Evolutionary conservation across 75 land plant species (phyloP), one percentile per base, ranked within the genome.

Genomic region (Larix kaempferi): DNA sequence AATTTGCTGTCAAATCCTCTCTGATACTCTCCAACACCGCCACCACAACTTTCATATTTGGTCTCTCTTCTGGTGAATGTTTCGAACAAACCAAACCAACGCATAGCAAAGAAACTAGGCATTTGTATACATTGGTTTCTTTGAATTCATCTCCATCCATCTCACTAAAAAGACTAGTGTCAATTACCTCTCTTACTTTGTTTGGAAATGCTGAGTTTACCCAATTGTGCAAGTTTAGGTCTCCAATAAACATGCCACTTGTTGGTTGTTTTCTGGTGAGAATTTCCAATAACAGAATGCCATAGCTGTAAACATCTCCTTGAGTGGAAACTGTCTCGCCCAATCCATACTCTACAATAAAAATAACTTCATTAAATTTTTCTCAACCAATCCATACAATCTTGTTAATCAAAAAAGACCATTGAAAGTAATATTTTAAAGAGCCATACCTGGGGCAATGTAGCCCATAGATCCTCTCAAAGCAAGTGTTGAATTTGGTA

Each of bases 401-500:
- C 6, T 19, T 19, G n/a, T 60, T 60, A 60, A 60, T 21, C n/a
- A 60, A 2, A 21, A 60, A 60, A 60, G 8, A 60, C 62, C 3
- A 60, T 7, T 21, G 23, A 7, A 60, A 23, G 7, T 21, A 60
- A 21, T 21, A 23, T 60, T 21, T 19, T 22, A 54, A 22, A 29
- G 12, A 10, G 17, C n/a, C 83, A n/a, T 87, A 95, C 98, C 95
- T 16, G 93, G 98, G 77, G 98, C 91, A 71, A 95, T 95, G 61
- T 95, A 95, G 3, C 95, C 98, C 59, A 92, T 52, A 4, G 95
- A 89, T 3, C 91, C 91, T 27, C 82, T 80, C 49, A 92, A 35
- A 49, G 88, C 59, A n/a, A 88, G 88, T 35, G 85, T 80, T 1
- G 84, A 78, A 13, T 82, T 22, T 6, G 25, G 22, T 39, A 5